Base-by-base conservation (phyloP, 768 basidiomycete genomes). In the Tylopilus subfusipes region DNA sequence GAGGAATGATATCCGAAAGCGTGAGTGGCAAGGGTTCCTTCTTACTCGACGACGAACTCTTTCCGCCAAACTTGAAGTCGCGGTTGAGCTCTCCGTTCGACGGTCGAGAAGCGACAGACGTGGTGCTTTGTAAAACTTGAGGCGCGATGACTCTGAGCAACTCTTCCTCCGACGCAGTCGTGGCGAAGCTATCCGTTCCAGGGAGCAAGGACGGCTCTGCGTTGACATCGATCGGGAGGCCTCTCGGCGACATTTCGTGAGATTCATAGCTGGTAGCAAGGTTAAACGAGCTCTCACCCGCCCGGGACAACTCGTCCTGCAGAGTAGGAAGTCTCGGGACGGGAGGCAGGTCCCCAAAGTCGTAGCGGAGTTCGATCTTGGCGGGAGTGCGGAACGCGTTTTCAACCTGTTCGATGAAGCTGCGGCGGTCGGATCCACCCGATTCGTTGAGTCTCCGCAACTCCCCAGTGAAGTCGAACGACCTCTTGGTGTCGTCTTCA, bases 391-490 rank as follows among this genome's bases (percentile, higher is more conserved):
- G 77, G 75, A 92, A 92, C 1, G 89, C 88, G 48, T 76, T 84
- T 72, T 91, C 90, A 22, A 91, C 72, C 69, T 93, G 84, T 67
- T 90, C 88, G 4, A 92, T 85, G 63, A 93, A 93, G 68, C 89
- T 91, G 13, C 69, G 75, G 11, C 88, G 73, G 63, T 89, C 83
- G 1, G 83, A 84, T 1, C 63, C 87, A 31, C 86, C 85, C 7
- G 82, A 84, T 60, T 88, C 84, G 50, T 86, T 84, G 46, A 92
- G 75, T 61, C 74, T 83, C 68, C 78, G 72, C 49, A 92, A 69
- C 67, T 91, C 90, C 36, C 85, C 87, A 0, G 90, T 93, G 63
- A 92, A 93, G 63, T 93, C 90, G 56, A 92, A 93, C 1, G 84
- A 87, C 61, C 80, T 86, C 72, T 85, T 89, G 0, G 89, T 91